These are phyloP conservation scores for Cardiospermum halicacabum DNA, from an alignment of 345 rosid species.

Conservation along the genomic window DNA sequence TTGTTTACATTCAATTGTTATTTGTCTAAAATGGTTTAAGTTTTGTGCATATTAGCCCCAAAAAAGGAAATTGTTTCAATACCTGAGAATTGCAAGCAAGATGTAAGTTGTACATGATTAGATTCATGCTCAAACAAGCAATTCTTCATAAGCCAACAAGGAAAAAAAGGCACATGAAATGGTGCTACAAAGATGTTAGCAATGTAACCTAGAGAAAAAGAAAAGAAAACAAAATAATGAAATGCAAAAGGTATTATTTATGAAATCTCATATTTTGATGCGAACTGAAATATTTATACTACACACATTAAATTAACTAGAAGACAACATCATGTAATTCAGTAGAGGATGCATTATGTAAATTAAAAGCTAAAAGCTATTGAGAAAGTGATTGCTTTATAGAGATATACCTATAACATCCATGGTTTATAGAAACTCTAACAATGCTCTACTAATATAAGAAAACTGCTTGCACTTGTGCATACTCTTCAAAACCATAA, in stretches of 20 bases:
- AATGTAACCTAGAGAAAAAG: neutral
- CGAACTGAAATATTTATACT: neutral
- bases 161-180: neutral
- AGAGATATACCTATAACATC: too few relatives aligned
- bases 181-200: neutral
- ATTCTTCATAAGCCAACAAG: constrained; percentile 25
- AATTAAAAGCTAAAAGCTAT: too few relatives aligned
- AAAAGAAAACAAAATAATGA: too few relatives aligned
- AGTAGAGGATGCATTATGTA: too few relatives aligned
- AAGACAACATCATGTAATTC: too few relatives aligned
- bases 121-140: constrained; percentile 46
- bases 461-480: too few relatives aligned
- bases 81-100: constrained; percentile 5
- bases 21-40: constrained; percentile 24
- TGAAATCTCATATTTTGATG: neutral
- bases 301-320: neutral
- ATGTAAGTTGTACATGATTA: constrained; percentile 16
- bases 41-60: constrained; percentile 15
- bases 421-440: too few relatives aligned
- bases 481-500: too few relatives aligned
- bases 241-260: neutral
- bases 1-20: constrained; percentile 30
- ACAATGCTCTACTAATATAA: too few relatives aligned
- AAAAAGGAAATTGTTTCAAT: constrained; percentile 11
- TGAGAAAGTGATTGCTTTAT: too few relatives aligned